phyloP scores from a whole-genome alignment of 2,329 filamentous ascomycete species.

The Aphanoascus verrucosus region DNA sequence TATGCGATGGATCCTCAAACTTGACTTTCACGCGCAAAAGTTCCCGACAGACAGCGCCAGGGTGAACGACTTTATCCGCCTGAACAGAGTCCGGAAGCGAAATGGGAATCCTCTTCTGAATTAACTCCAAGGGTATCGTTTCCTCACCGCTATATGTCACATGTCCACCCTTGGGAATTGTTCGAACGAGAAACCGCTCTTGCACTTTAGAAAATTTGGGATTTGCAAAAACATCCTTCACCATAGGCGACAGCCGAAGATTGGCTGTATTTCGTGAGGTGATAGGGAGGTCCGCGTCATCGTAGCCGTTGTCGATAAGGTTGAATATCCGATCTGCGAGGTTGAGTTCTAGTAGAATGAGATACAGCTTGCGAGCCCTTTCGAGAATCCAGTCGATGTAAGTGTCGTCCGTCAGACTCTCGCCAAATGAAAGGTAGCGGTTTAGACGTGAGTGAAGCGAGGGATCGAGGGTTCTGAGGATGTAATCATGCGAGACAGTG shows the following conservation, averaged over 20 bases:
- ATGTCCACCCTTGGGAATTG: conserved; percentile 46
- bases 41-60: conserved; percentile 27
- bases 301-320: conserved; percentile 50
- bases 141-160: conserved; percentile 50
- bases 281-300: conserved; percentile 52
- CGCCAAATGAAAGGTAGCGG: conserved; percentile 33
- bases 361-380: conserved; percentile 47
- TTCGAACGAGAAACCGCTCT: conserved; percentile 48
- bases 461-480: conserved; percentile 27
- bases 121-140: conserved; percentile 39
- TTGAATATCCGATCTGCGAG: conserved; percentile 54
- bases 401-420: conserved; percentile 37
- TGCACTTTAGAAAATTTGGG: conserved; percentile 50
- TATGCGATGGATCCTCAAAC: conserved; percentile 29
- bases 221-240: conserved; percentile 30
- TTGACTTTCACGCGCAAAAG: conserved; percentile 32
- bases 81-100: conserved; percentile 27
- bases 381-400: conserved; percentile 56
- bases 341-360: conserved; percentile 49
- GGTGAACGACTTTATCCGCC: conserved; percentile 34
- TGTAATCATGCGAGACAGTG: conserved; percentile 33
- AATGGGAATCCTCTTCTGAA: conserved; percentile 31
- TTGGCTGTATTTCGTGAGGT: conserved; percentile 40
- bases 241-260: conserved; percentile 42
- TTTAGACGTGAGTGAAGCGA: conserved; percentile 25